Conservation (phyloP, 139 green algal genomes). For the Tetraselmis chui region DNA sequence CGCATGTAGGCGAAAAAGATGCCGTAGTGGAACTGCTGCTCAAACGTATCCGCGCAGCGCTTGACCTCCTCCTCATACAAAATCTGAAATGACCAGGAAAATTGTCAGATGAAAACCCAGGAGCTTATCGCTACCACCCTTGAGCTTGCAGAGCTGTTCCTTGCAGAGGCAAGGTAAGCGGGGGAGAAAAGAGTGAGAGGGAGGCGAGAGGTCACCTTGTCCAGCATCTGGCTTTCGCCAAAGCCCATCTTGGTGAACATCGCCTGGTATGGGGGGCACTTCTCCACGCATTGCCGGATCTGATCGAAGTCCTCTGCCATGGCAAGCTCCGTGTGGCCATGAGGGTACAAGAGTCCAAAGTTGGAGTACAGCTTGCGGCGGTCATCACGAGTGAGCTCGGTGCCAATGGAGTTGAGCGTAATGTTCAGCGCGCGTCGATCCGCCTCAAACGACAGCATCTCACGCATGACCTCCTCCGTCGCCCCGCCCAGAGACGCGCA, state of each 20-base stretch:
- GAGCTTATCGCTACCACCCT: too few relatives aligned
- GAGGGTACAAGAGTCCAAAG: constrained; percentile 89
- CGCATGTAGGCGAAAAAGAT: constrained; percentile 81
- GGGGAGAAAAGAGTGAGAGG: background rate
- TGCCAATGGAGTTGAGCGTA: constrained; percentile 96
- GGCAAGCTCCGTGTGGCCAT: constrained; percentile 88
- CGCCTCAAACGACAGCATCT: constrained; percentile 92
- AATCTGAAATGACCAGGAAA: too few relatives aligned
- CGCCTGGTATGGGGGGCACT: constrained; percentile 27
- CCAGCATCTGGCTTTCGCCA: constrained; percentile 86
- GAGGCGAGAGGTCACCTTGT: constrained; percentile 64
- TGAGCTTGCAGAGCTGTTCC: too few relatives aligned
- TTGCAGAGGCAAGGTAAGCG: too few relatives aligned
- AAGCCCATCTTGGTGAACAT: constrained; percentile 84
- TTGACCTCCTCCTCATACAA: constrained; percentile 89
- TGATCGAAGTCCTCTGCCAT: constrained; percentile 94
- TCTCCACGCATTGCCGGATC: constrained; percentile 53
- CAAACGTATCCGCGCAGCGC: constrained; percentile 65
- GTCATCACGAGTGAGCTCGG: constrained; percentile 93
- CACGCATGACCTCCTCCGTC: constrained; percentile 86
- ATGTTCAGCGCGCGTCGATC: constrained; percentile 96
- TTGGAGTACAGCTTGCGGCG: constrained; percentile 90
- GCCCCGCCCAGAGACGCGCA: constrained; percentile 73
- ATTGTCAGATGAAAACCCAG: too few relatives aligned
- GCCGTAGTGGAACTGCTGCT: constrained; percentile 93